These are phyloP conservation scores for Gonium pectorale DNA, from an alignment of 139 green algal genomes.

Conservation along the genomic window DNA sequence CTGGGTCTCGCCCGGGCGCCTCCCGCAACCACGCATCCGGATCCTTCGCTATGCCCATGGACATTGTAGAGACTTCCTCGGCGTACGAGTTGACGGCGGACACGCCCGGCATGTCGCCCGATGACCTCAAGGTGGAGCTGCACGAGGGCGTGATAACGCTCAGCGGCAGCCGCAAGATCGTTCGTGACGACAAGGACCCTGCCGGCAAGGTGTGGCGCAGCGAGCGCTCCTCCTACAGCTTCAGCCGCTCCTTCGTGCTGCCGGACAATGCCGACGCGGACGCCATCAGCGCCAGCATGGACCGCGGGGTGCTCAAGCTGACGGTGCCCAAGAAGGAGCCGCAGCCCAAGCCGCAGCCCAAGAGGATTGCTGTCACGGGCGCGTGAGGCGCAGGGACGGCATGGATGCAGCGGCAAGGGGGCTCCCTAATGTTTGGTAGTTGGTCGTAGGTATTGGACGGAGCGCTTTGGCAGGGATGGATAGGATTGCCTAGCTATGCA, in stretches of 20 bases:
- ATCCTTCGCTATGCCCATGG: not conserved
- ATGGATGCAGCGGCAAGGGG: no score
- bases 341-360: not conserved
- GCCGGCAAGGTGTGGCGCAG: conserved; percentile 37
- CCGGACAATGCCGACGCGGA: conserved; percentile 44
- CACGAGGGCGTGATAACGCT: not conserved
- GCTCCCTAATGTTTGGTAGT: no score
- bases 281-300: conserved; percentile 45
- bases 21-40: not conserved
- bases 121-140: conserved; percentile 22
- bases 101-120: conserved; percentile 19
- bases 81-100: conserved; percentile 21
- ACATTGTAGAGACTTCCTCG: not conserved
- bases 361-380: not conserved
- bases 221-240: conserved; percentile 43
- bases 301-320: conserved; percentile 52
- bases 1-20: not conserved
- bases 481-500: no score
- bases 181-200: conserved; percentile 31
- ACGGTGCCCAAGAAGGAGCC: conserved; percentile 44
- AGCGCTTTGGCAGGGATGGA: no score
- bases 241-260: conserved; percentile 51
- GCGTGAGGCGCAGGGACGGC: no score
- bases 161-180: conserved; percentile 24
- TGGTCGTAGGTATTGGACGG: no score